Evolutionary conservation across 306 rosid genomes (phyloP).

Genomic region (Prunus mira): DNA sequence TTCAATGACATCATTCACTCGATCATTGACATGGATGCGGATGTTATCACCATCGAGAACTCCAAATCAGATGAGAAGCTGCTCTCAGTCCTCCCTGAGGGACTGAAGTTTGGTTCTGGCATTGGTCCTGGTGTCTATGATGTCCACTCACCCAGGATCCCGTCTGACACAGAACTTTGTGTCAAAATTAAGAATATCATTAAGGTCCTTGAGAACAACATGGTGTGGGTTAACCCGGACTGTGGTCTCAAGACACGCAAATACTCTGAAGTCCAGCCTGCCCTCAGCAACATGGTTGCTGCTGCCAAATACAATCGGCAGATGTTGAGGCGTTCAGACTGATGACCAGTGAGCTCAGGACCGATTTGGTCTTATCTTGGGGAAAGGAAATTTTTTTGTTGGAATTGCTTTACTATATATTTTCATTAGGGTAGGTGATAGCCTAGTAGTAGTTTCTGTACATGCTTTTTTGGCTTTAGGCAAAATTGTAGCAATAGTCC

Average conservation of each 20-base stretch:
- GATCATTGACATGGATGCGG: slow-evolving; percentile 86
- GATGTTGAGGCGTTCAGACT: slow-evolving; percentile 32
- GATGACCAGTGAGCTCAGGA: slow-evolving; percentile 42
- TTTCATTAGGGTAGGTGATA: neutral
- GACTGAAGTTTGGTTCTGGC: slow-evolving; percentile 79
- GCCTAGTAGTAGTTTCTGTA: neutral
- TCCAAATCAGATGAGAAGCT: slow-evolving; percentile 84
- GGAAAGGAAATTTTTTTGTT: neutral
- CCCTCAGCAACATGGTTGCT: slow-evolving; percentile 74
- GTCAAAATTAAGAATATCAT: slow-evolving; percentile 74
- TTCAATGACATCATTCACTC: slow-evolving; percentile 86
- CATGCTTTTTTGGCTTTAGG: too few relatives aligned
- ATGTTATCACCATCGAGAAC: slow-evolving; percentile 87
- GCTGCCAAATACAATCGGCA: slow-evolving; percentile 76
- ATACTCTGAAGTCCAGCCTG: slow-evolving; percentile 65
- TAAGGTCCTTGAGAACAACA: slow-evolving; percentile 72
- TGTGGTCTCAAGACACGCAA: slow-evolving; percentile 91
- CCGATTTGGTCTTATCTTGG: neutral
- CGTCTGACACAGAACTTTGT: slow-evolving; percentile 62
- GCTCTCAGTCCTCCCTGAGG: slow-evolving; percentile 75
- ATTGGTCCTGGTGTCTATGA: slow-evolving; percentile 90
- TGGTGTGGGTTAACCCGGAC: slow-evolving; percentile 88
- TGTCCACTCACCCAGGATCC: slow-evolving; percentile 92
- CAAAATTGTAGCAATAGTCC: too few relatives aligned
- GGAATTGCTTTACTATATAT: neutral